Percentiles rank a stretch among this genome's conserved stretches.
phyloP scores from a whole-genome alignment of 371 early-diverging fungal genomes.

The Mortierella sp. region DNA sequence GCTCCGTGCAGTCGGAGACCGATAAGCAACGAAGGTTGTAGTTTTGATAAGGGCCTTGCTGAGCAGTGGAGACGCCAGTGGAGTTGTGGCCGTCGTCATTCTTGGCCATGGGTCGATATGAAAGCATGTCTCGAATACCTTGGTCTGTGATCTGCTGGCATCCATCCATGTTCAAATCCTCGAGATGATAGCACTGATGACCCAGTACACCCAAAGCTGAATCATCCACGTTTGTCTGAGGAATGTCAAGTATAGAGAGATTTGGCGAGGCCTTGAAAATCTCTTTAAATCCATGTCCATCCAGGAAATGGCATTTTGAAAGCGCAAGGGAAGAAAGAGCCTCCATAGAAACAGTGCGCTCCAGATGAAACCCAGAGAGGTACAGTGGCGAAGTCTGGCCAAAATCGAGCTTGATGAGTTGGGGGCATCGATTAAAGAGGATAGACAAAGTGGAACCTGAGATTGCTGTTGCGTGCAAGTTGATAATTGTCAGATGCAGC shows the following conservation, averaged over 20 bases:
- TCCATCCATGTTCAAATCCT: conserved; percentile 35
- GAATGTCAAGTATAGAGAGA: conserved; percentile 25
- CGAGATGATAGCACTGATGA: conserved; percentile 14
- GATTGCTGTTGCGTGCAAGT: conserved; percentile 32
- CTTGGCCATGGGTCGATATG: conserved; percentile 10
- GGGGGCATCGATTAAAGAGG: conserved; percentile 33
- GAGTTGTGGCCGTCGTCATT: neutral
- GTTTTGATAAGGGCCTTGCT: conserved; percentile 25
- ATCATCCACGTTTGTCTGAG: conserved; percentile 50
- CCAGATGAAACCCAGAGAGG: conserved; percentile 36
- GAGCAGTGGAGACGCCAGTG: neutral
- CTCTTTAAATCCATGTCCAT: conserved; percentile 53
- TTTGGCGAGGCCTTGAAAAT: conserved; percentile 33
- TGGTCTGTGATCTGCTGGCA: conserved; percentile 51
- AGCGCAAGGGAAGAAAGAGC: conserved; percentile 19
- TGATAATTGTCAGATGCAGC: conserved; percentile 41
- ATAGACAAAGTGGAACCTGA: conserved; percentile 36
- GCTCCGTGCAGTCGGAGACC: conserved; percentile 37
- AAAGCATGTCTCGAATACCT: conserved; percentile 42
- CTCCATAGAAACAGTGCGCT: conserved; percentile 10
- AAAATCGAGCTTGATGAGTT: conserved; percentile 32
- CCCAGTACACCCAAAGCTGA: conserved; percentile 32
- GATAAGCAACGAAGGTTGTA: conserved; percentile 24
- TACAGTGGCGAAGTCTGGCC: conserved; percentile 32
- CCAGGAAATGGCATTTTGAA: conserved; percentile 42